Conservation (phyloP, 2,329 filamentous ascomycete species). For the Penicillium sp. region DNA sequence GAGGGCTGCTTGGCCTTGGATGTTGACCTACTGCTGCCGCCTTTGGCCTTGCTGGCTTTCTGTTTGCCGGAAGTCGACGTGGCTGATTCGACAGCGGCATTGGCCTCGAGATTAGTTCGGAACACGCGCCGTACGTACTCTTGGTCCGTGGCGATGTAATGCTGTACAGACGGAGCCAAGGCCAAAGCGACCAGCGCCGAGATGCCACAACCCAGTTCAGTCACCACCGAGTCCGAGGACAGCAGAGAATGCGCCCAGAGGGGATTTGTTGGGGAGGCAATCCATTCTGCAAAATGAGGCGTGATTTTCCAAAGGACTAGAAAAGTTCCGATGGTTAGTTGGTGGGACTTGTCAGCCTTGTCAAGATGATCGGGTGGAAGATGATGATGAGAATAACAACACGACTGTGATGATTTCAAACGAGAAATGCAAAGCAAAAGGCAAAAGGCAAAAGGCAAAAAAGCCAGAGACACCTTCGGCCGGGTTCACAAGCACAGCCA, state of each 20-base stretch:
- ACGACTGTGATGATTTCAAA: not conserved
- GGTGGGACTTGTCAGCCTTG: not conserved
- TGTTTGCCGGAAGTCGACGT: not conserved
- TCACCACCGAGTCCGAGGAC: conserved; percentile 57
- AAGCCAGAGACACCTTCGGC: not conserved
- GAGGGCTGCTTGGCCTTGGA: conserved; percentile 7
- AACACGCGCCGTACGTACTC: conserved; percentile 77
- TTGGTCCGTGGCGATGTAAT: conserved; percentile 85
- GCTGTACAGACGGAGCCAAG: conserved; percentile 61
- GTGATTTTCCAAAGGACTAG: conserved; percentile 90
- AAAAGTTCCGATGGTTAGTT: conserved; percentile 13
- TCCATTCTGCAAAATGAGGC: conserved; percentile 78
- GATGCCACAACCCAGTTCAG: conserved; percentile 89
- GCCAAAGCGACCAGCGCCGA: conserved; percentile 75
- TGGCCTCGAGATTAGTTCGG: conserved; percentile 69
- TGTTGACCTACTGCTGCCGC: conserved; percentile 8
- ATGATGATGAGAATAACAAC: not conserved
- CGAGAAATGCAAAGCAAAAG: not conserved
- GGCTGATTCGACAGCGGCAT: conserved; percentile 18
- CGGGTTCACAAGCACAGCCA: conserved; percentile 7
- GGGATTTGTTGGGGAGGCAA: conserved; percentile 62
- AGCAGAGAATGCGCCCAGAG: conserved; percentile 63
- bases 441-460: not conserved
- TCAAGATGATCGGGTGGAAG: not conserved
- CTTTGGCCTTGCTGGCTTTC: conserved; percentile 16